phyloP scores from a whole-genome alignment of 768 basidiomycete genomes.

The Russula griseocarnosa region DNA sequence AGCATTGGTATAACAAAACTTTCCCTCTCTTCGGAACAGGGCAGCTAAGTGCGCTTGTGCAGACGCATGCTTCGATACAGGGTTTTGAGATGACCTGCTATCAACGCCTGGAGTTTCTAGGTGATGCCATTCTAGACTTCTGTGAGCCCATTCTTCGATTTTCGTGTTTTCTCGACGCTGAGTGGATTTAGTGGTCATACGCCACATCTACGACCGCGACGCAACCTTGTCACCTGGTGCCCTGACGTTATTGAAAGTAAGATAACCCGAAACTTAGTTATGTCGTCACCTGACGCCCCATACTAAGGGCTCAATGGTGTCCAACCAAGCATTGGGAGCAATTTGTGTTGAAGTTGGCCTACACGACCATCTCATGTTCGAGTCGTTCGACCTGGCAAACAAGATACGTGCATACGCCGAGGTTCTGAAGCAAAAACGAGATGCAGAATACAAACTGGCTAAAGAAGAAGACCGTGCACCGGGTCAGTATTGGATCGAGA shows the following conservation, averaged over 20 bases:
- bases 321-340: slow-evolving; percentile 72
- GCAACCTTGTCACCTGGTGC: slow-evolving; percentile 65
- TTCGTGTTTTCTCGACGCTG: slow-evolving; percentile 15
- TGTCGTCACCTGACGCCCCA: slow-evolving; percentile 4
- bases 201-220: slow-evolving; percentile 62
- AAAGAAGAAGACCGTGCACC: slow-evolving; percentile 47
- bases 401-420: slow-evolving; percentile 53
- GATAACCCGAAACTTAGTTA: slow-evolving; percentile 2
- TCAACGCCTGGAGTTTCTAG: slow-evolving; percentile 79
- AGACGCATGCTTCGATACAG: slow-evolving; percentile 68
- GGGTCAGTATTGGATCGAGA: slow-evolving; percentile 74
- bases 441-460: slow-evolving; percentile 46
- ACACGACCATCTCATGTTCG: slow-evolving; percentile 55
- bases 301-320: slow-evolving; percentile 76
- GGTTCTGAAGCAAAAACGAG: slow-evolving; percentile 44
- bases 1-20: slow-evolving; percentile 54
- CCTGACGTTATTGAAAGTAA: slow-evolving; percentile 74
- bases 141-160: slow-evolving; percentile 43
- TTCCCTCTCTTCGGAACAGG: not conserved
- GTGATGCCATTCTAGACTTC: slow-evolving; percentile 83
- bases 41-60: slow-evolving; percentile 9
- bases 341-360: slow-evolving; percentile 68
- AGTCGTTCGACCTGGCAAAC: slow-evolving; percentile 48
- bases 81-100: slow-evolving; percentile 56
- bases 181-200: slow-evolving; percentile 57